Conservation (phyloP, 2,329 filamentous ascomycete species). For the Penicillium sp. region DNA sequence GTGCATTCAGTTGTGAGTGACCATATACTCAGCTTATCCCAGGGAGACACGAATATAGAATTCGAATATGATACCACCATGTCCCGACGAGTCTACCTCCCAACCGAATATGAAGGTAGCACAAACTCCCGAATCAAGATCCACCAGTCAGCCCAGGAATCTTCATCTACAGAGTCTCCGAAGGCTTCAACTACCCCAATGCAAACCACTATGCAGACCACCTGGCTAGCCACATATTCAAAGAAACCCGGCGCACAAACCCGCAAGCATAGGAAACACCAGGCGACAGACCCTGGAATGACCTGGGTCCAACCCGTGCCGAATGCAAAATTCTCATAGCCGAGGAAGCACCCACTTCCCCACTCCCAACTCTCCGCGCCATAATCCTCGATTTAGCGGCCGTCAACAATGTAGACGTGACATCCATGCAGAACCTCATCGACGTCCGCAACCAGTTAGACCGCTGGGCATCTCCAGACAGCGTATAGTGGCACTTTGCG, state of each 20-base stretch:
- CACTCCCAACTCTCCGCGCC: constrained; percentile 70
- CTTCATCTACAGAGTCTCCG: constrained; percentile 88
- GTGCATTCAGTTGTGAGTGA: constrained; percentile 59
- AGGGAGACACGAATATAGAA: not conserved
- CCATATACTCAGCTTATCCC: not conserved
- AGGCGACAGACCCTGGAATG: constrained; percentile 87
- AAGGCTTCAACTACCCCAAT: constrained; percentile 92
- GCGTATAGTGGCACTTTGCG: constrained; percentile 88
- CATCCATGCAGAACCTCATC: constrained; percentile 81
- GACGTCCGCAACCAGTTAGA: constrained; percentile 90
- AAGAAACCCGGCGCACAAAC: constrained; percentile 70
- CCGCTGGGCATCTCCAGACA: constrained; percentile 71
- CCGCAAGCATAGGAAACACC: constrained; percentile 59
- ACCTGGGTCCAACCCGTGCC: constrained; percentile 63
- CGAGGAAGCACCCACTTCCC: constrained; percentile 42
- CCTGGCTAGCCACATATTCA: constrained; percentile 63
- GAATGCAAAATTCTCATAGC: constrained; percentile 48
- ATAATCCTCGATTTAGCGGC: constrained; percentile 86
- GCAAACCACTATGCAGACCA: constrained; percentile 80
- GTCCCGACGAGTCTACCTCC: constrained; percentile 64
- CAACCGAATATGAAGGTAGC: constrained; percentile 76
- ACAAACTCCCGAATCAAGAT: constrained; percentile 78
- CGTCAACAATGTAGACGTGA: constrained; percentile 88
- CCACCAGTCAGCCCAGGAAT: constrained; percentile 75
- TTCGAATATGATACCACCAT: not conserved